A percentile compares a stretch with the other conserved stretches of the same genome.
phyloP scores from a whole-genome alignment of 2,329 filamentous ascomycete species.

The Sporothrix schenckii region DNA sequence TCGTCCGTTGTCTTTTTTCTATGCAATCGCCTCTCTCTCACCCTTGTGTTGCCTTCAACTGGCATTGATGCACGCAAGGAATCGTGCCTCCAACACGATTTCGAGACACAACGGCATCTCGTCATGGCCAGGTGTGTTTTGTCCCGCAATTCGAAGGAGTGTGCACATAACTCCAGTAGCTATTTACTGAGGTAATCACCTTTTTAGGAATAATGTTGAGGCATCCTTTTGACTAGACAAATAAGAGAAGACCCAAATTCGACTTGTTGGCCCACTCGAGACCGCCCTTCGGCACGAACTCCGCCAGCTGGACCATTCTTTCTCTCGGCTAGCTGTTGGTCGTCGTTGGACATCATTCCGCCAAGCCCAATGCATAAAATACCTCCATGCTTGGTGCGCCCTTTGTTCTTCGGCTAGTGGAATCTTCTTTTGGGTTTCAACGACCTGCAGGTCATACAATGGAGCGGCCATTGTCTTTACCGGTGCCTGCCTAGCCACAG shows the following conservation, averaged over 20 bases:
- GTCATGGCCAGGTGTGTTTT: neutral
- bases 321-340: neutral
- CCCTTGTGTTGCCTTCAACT: neutral
- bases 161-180: neutral
- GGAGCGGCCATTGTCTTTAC: neutral
- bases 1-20: neutral
- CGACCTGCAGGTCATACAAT: constrained; percentile 4
- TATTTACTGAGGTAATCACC: neutral
- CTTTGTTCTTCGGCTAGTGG: constrained; percentile 6
- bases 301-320: neutral
- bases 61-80: no score
- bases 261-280: neutral
- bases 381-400: neutral
- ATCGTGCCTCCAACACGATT: neutral
- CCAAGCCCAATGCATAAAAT: constrained; percentile 21
- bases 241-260: neutral
- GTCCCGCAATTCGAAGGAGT: neutral
- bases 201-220: neutral
- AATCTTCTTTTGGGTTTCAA: neutral
- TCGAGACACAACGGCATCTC: neutral
- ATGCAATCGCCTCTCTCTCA: neutral
- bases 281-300: neutral
- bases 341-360: neutral
- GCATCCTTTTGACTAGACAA: neutral
- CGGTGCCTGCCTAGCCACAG: neutral